Percentiles rank a stretch among this genome's conserved stretches.
phyloP scores from a whole-genome alignment of 2,329 filamentous ascomycete species.

The Raffaelea deltoideospora region DNA sequence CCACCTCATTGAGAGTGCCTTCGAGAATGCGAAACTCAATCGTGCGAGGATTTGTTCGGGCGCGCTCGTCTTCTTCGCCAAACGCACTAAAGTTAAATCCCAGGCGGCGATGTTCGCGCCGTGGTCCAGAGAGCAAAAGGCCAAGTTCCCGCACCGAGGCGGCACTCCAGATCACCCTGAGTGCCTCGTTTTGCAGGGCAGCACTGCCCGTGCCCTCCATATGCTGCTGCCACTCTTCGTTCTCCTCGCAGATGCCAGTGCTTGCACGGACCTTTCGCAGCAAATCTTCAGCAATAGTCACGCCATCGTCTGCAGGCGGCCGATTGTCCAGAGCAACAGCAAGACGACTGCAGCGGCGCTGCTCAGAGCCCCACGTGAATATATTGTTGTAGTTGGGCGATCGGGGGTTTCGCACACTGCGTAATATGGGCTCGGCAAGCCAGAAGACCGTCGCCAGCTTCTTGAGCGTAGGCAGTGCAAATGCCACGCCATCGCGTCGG shows the following conservation, averaged over 20 bases:
- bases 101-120: conserved; percentile 18
- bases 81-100: conserved; percentile 26
- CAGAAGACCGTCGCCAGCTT: conserved; percentile 20
- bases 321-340: conserved; percentile 9
- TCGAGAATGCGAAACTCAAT: conserved; percentile 25
- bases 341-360: conserved; percentile 18
- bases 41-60: conserved; percentile 18
- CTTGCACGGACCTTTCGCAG: conserved; percentile 1
- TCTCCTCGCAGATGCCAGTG: background rate
- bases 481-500: conserved; percentile 16
- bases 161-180: conserved; percentile 16
- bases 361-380: conserved; percentile 22
- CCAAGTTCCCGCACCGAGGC: conserved; percentile 17
- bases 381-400: conserved; percentile 21
- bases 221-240: conserved; percentile 9
- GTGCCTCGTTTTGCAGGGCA: conserved; percentile 9
- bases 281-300: conserved; percentile 2
- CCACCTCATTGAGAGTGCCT: conserved; percentile 14
- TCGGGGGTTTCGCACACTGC: conserved; percentile 19
- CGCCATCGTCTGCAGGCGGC: background rate
- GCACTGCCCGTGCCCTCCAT: conserved; percentile 5
- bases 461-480: conserved; percentile 18
- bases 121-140: conserved; percentile 18
- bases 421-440: conserved; percentile 20
- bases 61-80: conserved; percentile 19